Conservation (phyloP, 306 rosid species). For the Lathyrus oleraceus region DNA sequence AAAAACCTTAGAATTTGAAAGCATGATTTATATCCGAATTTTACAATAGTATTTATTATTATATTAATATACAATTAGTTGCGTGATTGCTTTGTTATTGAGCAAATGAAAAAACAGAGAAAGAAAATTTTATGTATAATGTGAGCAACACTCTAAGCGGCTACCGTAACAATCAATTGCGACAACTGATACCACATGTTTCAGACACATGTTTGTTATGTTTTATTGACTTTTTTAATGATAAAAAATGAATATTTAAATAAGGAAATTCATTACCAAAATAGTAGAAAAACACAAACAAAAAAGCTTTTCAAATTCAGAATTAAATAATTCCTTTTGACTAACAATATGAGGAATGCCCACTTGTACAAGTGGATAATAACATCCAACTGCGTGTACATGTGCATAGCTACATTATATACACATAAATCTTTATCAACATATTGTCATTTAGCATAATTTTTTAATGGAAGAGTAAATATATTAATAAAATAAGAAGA, state of each 20-base stretch:
- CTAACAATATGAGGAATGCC: conserved; percentile 10
- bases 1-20: too few species aligned
- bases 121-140: not conserved
- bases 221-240: not conserved
- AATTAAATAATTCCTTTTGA: conserved; percentile 38
- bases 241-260: not conserved
- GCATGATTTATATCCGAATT: too few species aligned
- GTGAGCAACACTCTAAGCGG: not conserved
- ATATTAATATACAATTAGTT: too few species aligned
- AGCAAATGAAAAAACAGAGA: too few species aligned
- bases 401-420: not conserved
- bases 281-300: not conserved
- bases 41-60: too few species aligned
- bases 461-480: too few species aligned
- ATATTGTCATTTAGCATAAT: conserved; percentile 35
- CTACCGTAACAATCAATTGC: not conserved
- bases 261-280: too few species aligned
- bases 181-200: not conserved
- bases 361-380: conserved; percentile 3
- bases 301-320: conserved; percentile 19
- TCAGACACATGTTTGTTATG: not conserved
- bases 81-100: too few species aligned
- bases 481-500: too few species aligned
- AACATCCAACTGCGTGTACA: not conserved
- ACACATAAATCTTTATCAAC: conserved; percentile 10